Evolutionary conservation across 768 basidiomycete genomes (phyloP).

Genomic region (Serpula lacrymans): DNA sequence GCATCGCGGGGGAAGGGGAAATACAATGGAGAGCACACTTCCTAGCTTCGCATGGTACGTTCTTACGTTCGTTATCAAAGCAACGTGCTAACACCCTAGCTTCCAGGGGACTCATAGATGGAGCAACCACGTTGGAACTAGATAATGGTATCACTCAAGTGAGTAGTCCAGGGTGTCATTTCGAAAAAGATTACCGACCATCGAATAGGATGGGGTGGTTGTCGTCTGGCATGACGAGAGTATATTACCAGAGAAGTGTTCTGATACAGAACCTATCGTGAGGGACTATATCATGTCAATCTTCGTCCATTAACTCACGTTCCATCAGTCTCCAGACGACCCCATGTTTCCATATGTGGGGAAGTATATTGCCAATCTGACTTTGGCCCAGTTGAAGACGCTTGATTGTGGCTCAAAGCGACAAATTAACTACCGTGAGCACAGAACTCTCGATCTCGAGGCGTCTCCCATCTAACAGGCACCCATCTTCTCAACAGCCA

Average conservation of each 20-base stretch:
- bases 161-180: conserved; percentile 10
- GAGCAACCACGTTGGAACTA: conserved; percentile 72
- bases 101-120: conserved; percentile 68
- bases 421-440: conserved; percentile 54
- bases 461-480: conserved; percentile 4
- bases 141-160: conserved; percentile 78
- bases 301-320: conserved; percentile 2
- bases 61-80: conserved; percentile 2
- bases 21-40: conserved; percentile 68
- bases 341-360: conserved; percentile 74
- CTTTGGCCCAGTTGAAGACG: conserved; percentile 74
- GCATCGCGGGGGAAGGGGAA: conserved; percentile 75
- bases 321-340: conserved; percentile 48
- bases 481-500: conserved; percentile 34
- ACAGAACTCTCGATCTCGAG: background rate
- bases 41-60: conserved; percentile 74
- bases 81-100: conserved; percentile 7
- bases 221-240: conserved; percentile 81
- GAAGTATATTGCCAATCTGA: conserved; percentile 72
- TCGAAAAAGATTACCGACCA: too few species aligned
- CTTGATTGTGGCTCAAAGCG: conserved; percentile 77
- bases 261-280: conserved; percentile 65
- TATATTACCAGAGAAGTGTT: conserved; percentile 61
- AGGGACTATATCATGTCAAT: conserved; percentile 11
- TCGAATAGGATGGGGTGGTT: conserved; percentile 62